Evolutionary conservation across 1,139 yeast genomes (phyloP), one percentile per base, ranked within the genome.

Genomic region (Saccharomyces pastorianus): DNA sequence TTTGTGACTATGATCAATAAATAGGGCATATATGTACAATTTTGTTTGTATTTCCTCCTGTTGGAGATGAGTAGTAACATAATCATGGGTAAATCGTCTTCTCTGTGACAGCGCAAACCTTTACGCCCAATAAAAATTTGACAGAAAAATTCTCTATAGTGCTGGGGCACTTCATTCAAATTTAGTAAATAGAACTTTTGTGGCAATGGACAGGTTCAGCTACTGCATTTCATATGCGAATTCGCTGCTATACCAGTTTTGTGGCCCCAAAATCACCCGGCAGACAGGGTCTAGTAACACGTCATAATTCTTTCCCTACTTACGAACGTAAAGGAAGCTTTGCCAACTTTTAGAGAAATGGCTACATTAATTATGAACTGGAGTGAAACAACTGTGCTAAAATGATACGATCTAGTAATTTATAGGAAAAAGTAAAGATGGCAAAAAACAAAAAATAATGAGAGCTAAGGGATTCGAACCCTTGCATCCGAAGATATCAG

Each of bases 401-500:
- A 23, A 23, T 23, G 23, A 23, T 23, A 23, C 23, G 23, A 23
- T 23, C 23, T 23, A 23, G 23, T 23, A 23, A 23, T 23, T 23
- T 23, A 23, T 23, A 23, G 23, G 23, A 4, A 32, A n/a, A 32
- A n/a, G 8, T 7, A n/a, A 38, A 9, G 13, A 17, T 14, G 17
- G 4, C 6, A 38, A 20, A 17, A 9, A 38, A 17, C 20, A 8
- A 17, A 17, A 17, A 38, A 29, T 27, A 51, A 41, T 51, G 53
- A 51, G 53, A 51, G 53, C 50, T 51, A 51, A 47, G 53, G 53
- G 53, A 51, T 51, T 51, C 53, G 53, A 51, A 51, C 53, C 53
- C 53, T 47, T 51, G 53, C 53, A 51, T 51, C 53, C 53, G 53
- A 51, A 51, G 53, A 51, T 51, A 51, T 51, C 53, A 51, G 53